Evolutionary conservation across 106 monocot genomes (phyloP).

Genomic region (Cymbidium sinense): DNA sequence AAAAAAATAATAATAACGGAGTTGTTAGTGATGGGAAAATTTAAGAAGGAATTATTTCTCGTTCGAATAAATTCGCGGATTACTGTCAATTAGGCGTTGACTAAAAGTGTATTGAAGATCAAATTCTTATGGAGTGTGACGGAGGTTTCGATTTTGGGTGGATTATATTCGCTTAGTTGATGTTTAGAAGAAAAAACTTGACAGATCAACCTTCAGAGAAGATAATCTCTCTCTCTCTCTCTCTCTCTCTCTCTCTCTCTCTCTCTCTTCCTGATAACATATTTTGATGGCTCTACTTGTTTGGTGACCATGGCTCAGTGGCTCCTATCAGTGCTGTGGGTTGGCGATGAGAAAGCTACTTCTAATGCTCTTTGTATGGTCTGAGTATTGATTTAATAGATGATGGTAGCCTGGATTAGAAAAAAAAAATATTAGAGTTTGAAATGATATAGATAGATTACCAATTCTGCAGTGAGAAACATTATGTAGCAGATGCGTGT

Average conservation of each 20-base stretch:
- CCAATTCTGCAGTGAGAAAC: background rate
- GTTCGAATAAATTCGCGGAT: background rate
- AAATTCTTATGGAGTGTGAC: background rate
- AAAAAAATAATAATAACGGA: too few relatives aligned
- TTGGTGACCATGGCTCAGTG: too few relatives aligned
- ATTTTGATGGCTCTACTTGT: too few relatives aligned
- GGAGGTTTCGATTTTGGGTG: background rate
- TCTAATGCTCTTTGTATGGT: background rate
- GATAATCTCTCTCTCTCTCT: background rate
- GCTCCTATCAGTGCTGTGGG: too few relatives aligned
- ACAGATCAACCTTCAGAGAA: background rate
- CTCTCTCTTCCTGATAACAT: background rate
- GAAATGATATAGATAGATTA: too few relatives aligned
- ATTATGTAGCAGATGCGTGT: background rate
- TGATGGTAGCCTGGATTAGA: too few relatives aligned
- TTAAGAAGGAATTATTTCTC: background rate
- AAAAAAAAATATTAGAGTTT: too few relatives aligned
- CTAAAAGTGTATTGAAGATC: background rate
- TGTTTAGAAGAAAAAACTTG: too few relatives aligned
- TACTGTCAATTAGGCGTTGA: background rate
- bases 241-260: background rate
- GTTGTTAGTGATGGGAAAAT: background rate
- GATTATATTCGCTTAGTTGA: background rate
- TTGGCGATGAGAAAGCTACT: background rate
- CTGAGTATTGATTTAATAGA: too few relatives aligned